Percentiles rank a stretch among this genome's conserved stretches.
Evolutionary conservation across 805 yeast species (phyloP).

Genomic region (Metschnikowia koreensis): DNA sequence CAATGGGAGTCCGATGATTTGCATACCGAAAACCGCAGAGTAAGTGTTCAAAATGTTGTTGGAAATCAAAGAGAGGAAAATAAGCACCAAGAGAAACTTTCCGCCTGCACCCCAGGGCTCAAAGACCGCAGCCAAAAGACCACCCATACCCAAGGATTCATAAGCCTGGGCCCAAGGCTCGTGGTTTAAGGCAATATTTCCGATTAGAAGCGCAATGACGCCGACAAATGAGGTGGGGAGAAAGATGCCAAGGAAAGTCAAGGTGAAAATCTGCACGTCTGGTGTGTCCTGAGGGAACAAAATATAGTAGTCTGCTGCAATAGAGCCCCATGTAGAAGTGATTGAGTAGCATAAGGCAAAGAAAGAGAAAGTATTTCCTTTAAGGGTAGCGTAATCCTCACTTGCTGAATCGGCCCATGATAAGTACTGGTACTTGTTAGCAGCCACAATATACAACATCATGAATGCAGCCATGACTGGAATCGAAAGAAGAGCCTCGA

Average conservation of each 20-base stretch:
- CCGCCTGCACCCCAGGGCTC: conserved; percentile 76
- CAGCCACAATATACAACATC: conserved; percentile 61
- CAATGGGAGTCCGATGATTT: conserved; percentile 52
- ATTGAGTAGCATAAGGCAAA: conserved; percentile 73
- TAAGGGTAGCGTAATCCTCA: conserved; percentile 34
- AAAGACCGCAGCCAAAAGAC: conserved; percentile 63
- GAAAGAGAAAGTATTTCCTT: conserved; percentile 69
- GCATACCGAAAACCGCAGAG: conserved; percentile 78
- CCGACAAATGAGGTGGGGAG: conserved; percentile 78
- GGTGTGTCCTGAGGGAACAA: conserved; percentile 73
- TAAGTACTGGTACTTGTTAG: conserved; percentile 45
- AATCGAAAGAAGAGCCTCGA: conserved; percentile 64
- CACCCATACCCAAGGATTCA: conserved; percentile 66
- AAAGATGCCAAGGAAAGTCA: conserved; percentile 65
- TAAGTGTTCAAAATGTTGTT: conserved; percentile 80
- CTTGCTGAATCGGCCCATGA: conserved; percentile 21
- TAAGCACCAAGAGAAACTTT: conserved; percentile 65
- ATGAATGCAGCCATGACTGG: conserved; percentile 70
- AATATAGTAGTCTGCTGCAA: conserved; percentile 81
- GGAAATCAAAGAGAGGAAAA: conserved; percentile 73
- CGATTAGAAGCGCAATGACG: conserved; percentile 64
- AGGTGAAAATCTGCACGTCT: conserved; percentile 48
- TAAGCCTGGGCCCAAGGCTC: conserved; percentile 60
- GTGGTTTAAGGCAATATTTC: conserved; percentile 59
- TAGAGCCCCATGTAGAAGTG: conserved; percentile 87